Percentiles rank a stretch among this genome's conserved stretches.
Conservation (phyloP, 352 stramenopile genomes). For the Phytophthora colocasiae region DNA sequence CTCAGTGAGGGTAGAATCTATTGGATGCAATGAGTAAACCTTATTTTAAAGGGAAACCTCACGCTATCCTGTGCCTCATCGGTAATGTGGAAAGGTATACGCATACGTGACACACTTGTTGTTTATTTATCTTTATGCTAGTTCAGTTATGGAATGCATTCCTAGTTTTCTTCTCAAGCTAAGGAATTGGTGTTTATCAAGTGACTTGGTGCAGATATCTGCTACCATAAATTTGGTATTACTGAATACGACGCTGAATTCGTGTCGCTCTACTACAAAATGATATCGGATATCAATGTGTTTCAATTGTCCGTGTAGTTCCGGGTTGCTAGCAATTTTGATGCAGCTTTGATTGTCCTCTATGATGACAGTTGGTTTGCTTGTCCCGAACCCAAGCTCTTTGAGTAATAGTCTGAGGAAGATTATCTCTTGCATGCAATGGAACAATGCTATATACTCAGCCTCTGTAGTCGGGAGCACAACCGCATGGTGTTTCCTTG, state of each 20-base stretch:
- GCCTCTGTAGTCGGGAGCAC: slow-evolving; percentile 35
- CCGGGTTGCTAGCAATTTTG: not conserved
- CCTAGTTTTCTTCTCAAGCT: no score
- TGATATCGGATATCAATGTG: not conserved
- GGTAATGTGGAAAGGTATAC: no score
- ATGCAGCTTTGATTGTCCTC: not conserved
- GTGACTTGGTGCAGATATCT: not conserved
- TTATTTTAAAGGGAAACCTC: no score
- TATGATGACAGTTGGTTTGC: not conserved
- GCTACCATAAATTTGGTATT: slow-evolving; percentile 3
- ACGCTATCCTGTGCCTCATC: no score
- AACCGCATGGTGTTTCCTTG: slow-evolving; percentile 16
- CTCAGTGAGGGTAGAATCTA: no score
- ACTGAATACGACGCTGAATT: not conserved
- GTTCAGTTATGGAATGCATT: no score
- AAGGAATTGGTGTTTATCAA: no score
- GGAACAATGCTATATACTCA: slow-evolving; percentile 28
- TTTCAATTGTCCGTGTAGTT: not conserved
- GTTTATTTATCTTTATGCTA: no score
- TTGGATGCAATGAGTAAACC: no score
- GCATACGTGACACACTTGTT: no score
- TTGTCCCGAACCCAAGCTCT: not conserved
- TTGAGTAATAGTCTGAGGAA: not conserved
- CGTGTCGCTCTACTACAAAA: not conserved
- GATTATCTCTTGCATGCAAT: slow-evolving; percentile 22